Percentiles rank a stretch among this genome's conserved stretches.
phyloP scores from a whole-genome alignment of 192 early-diverging fungal genomes.

The Coemansia sp. region DNA sequence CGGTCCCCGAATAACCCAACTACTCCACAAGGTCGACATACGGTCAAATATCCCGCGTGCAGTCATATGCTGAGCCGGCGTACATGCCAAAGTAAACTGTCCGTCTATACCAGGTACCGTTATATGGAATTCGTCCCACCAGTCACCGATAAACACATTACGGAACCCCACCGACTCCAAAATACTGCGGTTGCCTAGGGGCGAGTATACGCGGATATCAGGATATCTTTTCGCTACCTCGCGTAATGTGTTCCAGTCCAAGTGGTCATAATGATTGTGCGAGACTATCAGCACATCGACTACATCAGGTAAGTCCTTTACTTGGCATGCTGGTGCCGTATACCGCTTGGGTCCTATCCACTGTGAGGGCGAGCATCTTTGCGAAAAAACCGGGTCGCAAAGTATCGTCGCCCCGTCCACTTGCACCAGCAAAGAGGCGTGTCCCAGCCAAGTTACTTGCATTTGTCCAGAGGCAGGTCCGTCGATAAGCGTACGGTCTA shows the following conservation, averaged over 20 bases:
- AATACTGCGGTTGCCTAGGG: conserved; percentile 74
- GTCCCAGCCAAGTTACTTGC: conserved; percentile 64
- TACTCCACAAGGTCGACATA: conserved; percentile 79
- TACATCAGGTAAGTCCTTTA: conserved; percentile 63
- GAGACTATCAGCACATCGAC: conserved; percentile 77
- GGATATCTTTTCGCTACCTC: conserved; percentile 56
- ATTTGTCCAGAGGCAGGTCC: conserved; percentile 17
- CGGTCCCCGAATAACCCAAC: conserved; percentile 63
- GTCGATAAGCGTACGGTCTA: conserved; percentile 23
- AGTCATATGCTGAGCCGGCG: conserved; percentile 66
- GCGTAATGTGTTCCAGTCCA: conserved; percentile 71
- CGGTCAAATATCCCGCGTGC: conserved; percentile 65
- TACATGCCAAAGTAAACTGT: conserved; percentile 59
- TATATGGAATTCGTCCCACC: conserved; percentile 67
- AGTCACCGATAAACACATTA: conserved; percentile 72
- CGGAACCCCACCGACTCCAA: conserved; percentile 60
- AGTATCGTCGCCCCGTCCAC: conserved; percentile 69
- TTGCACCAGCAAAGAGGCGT: conserved; percentile 69
- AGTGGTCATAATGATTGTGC: conserved; percentile 91
- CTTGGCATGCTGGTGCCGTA: conserved; percentile 64
- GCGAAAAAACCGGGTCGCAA: conserved; percentile 76
- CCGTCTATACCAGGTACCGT: conserved; percentile 20
- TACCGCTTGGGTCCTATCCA: conserved; percentile 70
- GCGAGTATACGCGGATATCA: conserved; percentile 66
- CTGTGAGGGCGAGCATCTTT: conserved; percentile 72